phyloP scores from a whole-genome alignment of 306 rosid species.

The Medicago lupulina region DNA sequence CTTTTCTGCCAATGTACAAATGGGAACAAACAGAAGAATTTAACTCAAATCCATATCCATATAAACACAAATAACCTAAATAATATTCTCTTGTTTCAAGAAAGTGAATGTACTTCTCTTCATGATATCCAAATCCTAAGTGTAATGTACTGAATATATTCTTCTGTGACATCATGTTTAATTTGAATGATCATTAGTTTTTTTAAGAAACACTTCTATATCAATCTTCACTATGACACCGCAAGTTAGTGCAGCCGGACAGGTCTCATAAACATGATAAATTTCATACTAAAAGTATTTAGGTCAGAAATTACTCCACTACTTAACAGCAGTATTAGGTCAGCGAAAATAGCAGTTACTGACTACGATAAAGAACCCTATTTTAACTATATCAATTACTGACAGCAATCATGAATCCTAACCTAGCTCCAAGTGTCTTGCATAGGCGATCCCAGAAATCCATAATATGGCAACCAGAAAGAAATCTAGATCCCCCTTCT shows the following conservation, averaged over 20 bases:
- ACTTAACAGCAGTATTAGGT: constrained; percentile 1
- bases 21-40: constrained; percentile 35
- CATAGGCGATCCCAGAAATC: constrained; percentile 97
- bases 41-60: constrained; percentile 25
- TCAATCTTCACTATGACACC: constrained; percentile 11
- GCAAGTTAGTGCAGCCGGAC: background rate
- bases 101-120: constrained; percentile 14
- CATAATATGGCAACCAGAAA: constrained; percentile 91
- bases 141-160: constrained; percentile 12
- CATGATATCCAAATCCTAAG: constrained; percentile 21
- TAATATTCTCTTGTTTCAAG: constrained; percentile 28
- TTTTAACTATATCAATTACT: constrained; percentile 60
- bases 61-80: constrained; percentile 18
- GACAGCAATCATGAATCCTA: constrained; percentile 32
- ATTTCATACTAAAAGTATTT: constrained; percentile 9
- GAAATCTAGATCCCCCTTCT: constrained; percentile 91
- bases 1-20: constrained; percentile 60
- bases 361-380: constrained; percentile 30
- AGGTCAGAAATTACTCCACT: constrained; percentile 25
- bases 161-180: constrained; percentile 16
- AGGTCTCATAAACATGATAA: constrained; percentile 7
- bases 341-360: background rate
- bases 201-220: background rate
- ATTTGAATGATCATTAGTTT: constrained; percentile 17
- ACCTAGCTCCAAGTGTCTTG: constrained; percentile 88